Evolutionary conservation across 345 rosid species (phyloP), one percentile per base, ranked within the genome.

Genomic region (Arabidopsis suecica): DNA sequence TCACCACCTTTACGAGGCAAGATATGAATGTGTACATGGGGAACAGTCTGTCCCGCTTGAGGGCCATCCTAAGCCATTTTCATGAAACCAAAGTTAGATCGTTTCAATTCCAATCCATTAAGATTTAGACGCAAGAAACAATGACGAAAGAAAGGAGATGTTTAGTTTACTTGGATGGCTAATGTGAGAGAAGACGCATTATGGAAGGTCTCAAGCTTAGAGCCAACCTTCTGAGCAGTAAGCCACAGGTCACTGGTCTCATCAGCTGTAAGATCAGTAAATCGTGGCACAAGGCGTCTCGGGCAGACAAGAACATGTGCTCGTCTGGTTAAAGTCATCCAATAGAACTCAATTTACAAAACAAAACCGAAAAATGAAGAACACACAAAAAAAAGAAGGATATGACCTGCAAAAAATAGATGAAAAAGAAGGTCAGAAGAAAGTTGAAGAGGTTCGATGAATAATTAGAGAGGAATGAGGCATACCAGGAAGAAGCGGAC

Each of bases 11-110:
- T 90, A 71, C 97, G 87, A 0, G 98, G 98, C 60, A 95, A 69
- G 75, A 95, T 74, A 72, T 95, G 98, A 84, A 95, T 79, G 80
- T 92, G 99, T 58, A 95, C 94, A 83, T 95, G 97, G 11, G 96
- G 87, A 68, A 90, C 98, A 12, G 90, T 87, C 86, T 92, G 99
- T 63, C 99, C 98, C 25, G 97, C 86, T 37, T 89, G 83, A n/a
- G 97, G 96, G 25, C 97, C 97, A 72, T 95, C 99, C 97, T 95
- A 78, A 55, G 20, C 22, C 55, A 28, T 64, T 56, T 13, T 47
- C 41, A 67, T 38, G 45, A 50, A 72, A 30, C 65, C 41, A 66
- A 3, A 64, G 60, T 55, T 45, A 54, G 7, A 40, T 61, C 32
- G 44, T 13, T 63, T 62, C 18, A 48, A 22, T 67, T 41, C 61